Evolutionary conservation across 805 yeast species (phyloP).

Genomic region (Wickerhamomyces canadensis): DNA sequence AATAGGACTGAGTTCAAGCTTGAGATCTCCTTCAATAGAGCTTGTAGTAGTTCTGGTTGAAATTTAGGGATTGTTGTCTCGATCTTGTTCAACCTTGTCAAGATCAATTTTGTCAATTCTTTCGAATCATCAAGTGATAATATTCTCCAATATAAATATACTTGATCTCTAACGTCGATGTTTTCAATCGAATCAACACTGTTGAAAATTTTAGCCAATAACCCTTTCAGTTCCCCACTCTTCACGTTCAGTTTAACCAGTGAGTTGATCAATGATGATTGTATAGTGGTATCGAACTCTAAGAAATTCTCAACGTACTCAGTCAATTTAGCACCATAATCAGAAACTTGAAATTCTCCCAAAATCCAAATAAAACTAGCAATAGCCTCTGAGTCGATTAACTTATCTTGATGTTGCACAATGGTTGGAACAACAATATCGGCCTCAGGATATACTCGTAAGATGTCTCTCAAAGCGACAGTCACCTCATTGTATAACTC

Average conservation of each 20-base stretch:
- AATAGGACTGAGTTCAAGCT: constrained; percentile 87
- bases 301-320: constrained; percentile 45
- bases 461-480: constrained; percentile 54
- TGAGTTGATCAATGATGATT: constrained; percentile 53
- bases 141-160: constrained; percentile 75
- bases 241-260: constrained; percentile 50
- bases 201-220: constrained; percentile 56
- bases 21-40: constrained; percentile 68
- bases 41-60: constrained; percentile 61
- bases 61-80: constrained; percentile 67
- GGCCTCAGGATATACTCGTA: constrained; percentile 59
- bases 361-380: constrained; percentile 59
- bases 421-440: constrained; percentile 50
- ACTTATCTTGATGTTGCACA: constrained; percentile 39
- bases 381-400: constrained; percentile 45
- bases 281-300: constrained; percentile 57
- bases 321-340: constrained; percentile 41
- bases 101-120: constrained; percentile 41
- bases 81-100: constrained; percentile 64
- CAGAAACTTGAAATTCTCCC: constrained; percentile 64
- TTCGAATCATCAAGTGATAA: constrained; percentile 41
- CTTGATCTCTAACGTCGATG: constrained; percentile 76
- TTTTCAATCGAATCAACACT: constrained; percentile 64
- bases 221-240: constrained; percentile 33
- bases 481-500: constrained; percentile 62